Base-by-base conservation (phyloP, 352 stramenopile genomes). In the Phytophthora quininea region DNA sequence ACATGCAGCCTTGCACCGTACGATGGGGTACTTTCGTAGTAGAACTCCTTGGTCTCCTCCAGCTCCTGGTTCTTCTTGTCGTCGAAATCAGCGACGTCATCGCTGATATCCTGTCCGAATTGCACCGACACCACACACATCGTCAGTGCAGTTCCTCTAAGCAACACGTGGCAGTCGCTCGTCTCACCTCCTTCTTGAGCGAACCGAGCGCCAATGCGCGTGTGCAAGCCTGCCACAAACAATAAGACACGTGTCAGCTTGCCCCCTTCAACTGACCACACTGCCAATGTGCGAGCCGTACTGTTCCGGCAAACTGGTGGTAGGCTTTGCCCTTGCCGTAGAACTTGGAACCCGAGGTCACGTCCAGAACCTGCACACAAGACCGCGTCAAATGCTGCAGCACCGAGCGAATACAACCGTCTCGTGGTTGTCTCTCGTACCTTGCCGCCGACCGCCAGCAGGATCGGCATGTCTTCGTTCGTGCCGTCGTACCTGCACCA, bases 1-100 rank as follows among this genome's bases (percentile, higher is more conserved):
- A 42, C n/a, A 45, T 31, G 54, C 24, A 37, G 47, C 47, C 4
- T n/a, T 43, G 37, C 10, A n/a, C 80, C 80, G 49, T 86, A 94
- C 86, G 37, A 88, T 79, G n/a, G 86, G 86, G 64, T 95, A 95
- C 65, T 95, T 95, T 90, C 82, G 67, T 88, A 83, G 74, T 95
- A 95, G 54, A 93, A 95, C 48, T 72, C 67, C 40, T 84, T 77
- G n/a, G 81, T 95, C 57, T 90, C 79, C 14, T 80, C 71, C 42
- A 92, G 67, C 42, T 91, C 84, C 62, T 84, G 71, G 31, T 60
- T 58, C 53, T 91, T 77, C 38, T 85, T 84, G 8, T 89, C 79
- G 19, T 77, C 69, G 27, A 95, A 90, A 68, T 91, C 84, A 55
- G 76, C 81, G 19, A 81, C 54, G 52, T 93, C 82, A 70, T 95